Conservation (phyloP, 1,284 basidiomycete species). For the Ustilago hordei region DNA sequence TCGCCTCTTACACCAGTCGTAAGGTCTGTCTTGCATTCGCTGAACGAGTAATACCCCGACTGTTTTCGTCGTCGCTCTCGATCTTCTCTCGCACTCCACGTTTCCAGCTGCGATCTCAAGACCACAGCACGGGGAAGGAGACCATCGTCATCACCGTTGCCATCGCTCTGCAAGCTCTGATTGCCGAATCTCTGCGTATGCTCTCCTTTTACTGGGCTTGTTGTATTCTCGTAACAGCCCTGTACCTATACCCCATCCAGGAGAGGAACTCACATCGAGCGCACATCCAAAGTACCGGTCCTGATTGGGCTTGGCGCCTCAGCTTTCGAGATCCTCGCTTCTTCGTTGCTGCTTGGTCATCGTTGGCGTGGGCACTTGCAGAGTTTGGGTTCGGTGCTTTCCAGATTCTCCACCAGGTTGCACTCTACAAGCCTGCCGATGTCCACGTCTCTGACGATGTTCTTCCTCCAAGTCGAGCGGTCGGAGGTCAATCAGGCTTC, state of each 20-base stretch:
- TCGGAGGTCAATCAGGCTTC: slow-evolving; percentile 34
- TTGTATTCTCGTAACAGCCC: slow-evolving; percentile 45
- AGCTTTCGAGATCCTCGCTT: slow-evolving; percentile 47
- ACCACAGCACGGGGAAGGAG: slow-evolving; percentile 22
- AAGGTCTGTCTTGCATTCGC: slow-evolving; percentile 43
- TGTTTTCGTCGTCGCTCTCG: slow-evolving; percentile 28
- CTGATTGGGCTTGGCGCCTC: slow-evolving; percentile 47
- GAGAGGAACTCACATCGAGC: slow-evolving; percentile 21
- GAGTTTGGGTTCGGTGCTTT: slow-evolving; percentile 43
- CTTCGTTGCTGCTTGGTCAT: slow-evolving; percentile 47
- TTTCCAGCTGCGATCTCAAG: slow-evolving; percentile 17
- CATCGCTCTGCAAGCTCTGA: slow-evolving; percentile 41
- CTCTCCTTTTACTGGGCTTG: slow-evolving; percentile 50
- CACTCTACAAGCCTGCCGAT: slow-evolving; percentile 41
- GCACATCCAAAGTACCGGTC: slow-evolving; percentile 4
- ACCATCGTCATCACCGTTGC: slow-evolving; percentile 33
- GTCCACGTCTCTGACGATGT: background rate
- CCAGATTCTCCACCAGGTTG: slow-evolving; percentile 49
- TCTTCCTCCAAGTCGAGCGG: background rate
- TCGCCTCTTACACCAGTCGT: slow-evolving; percentile 41
- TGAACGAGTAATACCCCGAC: slow-evolving; percentile 41
- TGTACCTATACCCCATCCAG: slow-evolving; percentile 48
- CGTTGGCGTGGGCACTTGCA: slow-evolving; percentile 44
- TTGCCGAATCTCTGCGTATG: slow-evolving; percentile 38
- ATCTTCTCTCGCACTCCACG: slow-evolving; percentile 24